Conservation (phyloP, 163 green algal species). For the Volvox carteri region DNA sequence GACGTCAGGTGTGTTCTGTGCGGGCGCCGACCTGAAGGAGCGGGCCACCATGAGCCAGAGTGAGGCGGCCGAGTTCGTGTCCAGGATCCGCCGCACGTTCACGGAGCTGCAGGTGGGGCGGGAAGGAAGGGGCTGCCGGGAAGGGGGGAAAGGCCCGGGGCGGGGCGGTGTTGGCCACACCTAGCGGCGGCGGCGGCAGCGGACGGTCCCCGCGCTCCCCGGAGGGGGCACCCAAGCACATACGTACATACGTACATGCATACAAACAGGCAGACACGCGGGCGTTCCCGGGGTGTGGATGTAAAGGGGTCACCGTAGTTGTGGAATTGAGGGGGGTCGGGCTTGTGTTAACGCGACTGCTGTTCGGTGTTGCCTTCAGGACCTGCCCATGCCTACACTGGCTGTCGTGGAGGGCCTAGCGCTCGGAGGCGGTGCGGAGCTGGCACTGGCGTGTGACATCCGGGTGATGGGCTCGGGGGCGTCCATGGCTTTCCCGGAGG, state of each 20-base stretch:
- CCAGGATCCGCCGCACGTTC: conserved; percentile 79
- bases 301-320: too few relatives aligned
- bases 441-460: conserved; percentile 92
- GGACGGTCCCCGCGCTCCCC: too few relatives aligned
- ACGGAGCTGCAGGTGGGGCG: conserved; percentile 64
- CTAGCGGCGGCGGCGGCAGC: too few relatives aligned
- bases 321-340: too few relatives aligned
- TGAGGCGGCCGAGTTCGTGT: conserved; percentile 86
- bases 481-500: conserved; percentile 84
- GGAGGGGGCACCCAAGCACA: too few relatives aligned
- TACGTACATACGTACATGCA: too few relatives aligned
- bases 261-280: too few relatives aligned
- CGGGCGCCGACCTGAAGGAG: conserved; percentile 94
- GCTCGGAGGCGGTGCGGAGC: conserved; percentile 90
- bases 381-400: conserved; percentile 92
- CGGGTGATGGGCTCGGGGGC: conserved; percentile 67
- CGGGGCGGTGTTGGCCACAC: too few relatives aligned
- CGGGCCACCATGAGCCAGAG: conserved; percentile 76
- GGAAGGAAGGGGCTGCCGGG: not conserved
- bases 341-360: too few relatives aligned
- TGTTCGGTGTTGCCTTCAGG: too few relatives aligned
- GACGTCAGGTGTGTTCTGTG: conserved; percentile 83
- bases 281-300: too few relatives aligned
- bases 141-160: too few relatives aligned
- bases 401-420: conserved; percentile 88